Evolutionary conservation across 768 basidiomycete genomes (phyloP).

Genomic region (Suillus bovinus): DNA sequence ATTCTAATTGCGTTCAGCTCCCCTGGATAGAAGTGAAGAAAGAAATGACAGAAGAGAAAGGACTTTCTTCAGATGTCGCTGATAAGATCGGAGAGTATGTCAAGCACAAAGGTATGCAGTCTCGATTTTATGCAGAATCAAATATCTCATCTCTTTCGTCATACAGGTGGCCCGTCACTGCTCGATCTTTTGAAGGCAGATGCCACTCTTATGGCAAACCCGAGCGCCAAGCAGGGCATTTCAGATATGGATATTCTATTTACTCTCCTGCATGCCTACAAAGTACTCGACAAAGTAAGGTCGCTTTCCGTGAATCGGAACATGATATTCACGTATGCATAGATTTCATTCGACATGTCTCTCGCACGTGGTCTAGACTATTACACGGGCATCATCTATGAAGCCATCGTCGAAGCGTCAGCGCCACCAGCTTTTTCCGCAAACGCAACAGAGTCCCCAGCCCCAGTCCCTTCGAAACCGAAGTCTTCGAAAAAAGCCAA

Average conservation of each 20-base stretch:
- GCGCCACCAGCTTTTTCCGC: conserved; percentile 82
- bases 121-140: background rate
- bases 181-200: conserved; percentile 72
- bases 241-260: conserved; percentile 87
- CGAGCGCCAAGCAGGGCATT: conserved; percentile 77
- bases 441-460: conserved; percentile 45
- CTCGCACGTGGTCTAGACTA: conserved; percentile 98
- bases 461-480: conserved; percentile 36
- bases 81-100: conserved; percentile 98
- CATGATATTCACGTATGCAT: conserved; percentile 5
- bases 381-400: conserved; percentile 98
- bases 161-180: conserved; percentile 72
- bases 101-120: conserved; percentile 79
- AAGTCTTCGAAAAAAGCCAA: conserved; percentile 44
- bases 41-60: conserved; percentile 97
- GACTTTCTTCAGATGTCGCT: conserved; percentile 74
- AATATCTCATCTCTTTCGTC: background rate
- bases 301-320: background rate
- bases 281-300: conserved; percentile 71
- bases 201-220: conserved; percentile 61
- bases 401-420: conserved; percentile 91
- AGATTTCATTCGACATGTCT: conserved; percentile 96
- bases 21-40: conserved; percentile 92
- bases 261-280: conserved; percentile 77
- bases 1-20: conserved; percentile 42